Conservation (phyloP, 2,329 filamentous ascomycete genomes). For the Rutstroemia sp. region DNA sequence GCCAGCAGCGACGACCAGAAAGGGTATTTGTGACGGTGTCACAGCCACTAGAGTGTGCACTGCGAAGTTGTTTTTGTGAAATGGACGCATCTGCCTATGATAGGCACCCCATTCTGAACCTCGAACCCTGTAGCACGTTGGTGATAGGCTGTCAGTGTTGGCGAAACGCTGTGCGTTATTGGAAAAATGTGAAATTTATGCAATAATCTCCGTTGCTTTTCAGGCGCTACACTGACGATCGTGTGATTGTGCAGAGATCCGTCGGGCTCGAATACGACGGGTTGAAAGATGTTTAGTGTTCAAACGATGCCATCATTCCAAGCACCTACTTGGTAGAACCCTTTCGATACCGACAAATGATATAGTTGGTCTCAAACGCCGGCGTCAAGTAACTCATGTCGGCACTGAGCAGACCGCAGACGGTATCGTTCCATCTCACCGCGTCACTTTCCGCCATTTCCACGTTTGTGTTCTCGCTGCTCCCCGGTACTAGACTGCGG, state of each 20-base stretch:
- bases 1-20: not conserved
- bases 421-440: not conserved
- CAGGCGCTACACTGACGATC: too few relatives aligned
- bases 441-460: not conserved
- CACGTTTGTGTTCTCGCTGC: not conserved
- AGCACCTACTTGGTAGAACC: not conserved
- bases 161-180: slow-evolving; percentile 9
- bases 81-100: not conserved
- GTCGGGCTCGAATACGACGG: not conserved
- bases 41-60: too few relatives aligned
- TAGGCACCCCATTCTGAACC: not conserved
- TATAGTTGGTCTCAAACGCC: not conserved
- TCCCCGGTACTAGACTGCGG: not conserved
- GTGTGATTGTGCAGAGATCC: not conserved
- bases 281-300: not conserved
- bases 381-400: not conserved
- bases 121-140: not conserved
- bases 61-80: not conserved
- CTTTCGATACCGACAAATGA: not conserved
- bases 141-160: slow-evolving; percentile 1
- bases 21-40: too few relatives aligned
- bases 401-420: not conserved
- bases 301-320: not conserved
- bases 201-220: not conserved
- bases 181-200: slow-evolving; percentile 3